Percentiles rank a stretch among this genome's conserved stretches.
These are phyloP conservation scores for Trichosporon coremiiforme DNA, from an alignment of 1,284 basidiomycete species.

Conservation along the genomic window DNA sequence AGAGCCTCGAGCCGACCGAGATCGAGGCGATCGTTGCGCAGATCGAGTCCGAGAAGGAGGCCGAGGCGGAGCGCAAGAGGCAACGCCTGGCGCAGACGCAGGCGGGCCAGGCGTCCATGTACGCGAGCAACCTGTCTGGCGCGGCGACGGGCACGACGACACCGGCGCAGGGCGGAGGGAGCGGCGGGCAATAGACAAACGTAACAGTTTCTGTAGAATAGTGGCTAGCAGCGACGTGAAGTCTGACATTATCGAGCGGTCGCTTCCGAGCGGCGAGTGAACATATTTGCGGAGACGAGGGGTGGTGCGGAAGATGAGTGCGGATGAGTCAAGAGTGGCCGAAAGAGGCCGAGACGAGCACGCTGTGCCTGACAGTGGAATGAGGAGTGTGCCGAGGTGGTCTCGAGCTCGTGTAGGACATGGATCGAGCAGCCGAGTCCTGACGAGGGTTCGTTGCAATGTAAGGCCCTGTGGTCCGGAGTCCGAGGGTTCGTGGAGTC, in stretches of 20 bases:
- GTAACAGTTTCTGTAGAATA: neutral
- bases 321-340: neutral
- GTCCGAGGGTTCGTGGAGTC: neutral
- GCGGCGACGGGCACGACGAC: slow-evolving; percentile 34
- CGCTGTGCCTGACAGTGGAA: neutral
- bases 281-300: no score
- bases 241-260: neutral
- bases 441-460: no score
- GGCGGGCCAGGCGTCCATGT: slow-evolving; percentile 54
- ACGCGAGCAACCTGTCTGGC: slow-evolving; percentile 40
- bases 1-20: slow-evolving; percentile 82
- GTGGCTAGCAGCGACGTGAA: slow-evolving; percentile 20
- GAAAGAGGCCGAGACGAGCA: slow-evolving; percentile 1
- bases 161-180: slow-evolving; percentile 38
- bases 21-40: slow-evolving; percentile 87
- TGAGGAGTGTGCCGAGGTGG: neutral
- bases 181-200: slow-evolving; percentile 46
- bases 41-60: slow-evolving; percentile 95
- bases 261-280: no score
- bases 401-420: neutral
- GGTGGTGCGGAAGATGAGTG: neutral
- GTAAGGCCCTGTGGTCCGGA: neutral
- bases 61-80: slow-evolving; percentile 85
- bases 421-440: neutral
- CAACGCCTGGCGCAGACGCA: slow-evolving; percentile 71